Percentiles rank a stretch among this genome's conserved stretches.
Evolutionary conservation across 1,284 basidiomycete species (phyloP).

Genomic region (Austroboletus niveus): DNA sequence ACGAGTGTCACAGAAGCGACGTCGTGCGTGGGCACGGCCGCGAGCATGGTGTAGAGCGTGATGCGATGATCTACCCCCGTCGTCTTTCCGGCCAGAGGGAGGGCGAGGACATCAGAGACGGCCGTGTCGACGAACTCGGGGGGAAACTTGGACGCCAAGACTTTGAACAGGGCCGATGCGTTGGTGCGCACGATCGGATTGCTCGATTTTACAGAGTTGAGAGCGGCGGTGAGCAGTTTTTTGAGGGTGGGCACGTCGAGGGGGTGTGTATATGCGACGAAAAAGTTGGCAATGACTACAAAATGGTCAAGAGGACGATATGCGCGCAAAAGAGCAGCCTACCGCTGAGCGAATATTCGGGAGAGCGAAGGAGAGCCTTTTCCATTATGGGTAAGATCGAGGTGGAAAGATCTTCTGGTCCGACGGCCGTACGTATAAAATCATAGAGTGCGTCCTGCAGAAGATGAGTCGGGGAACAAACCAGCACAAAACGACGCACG

Average conservation of each 20-base stretch:
- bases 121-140: slow-evolving; percentile 41
- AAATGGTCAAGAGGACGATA: slow-evolving; percentile 5
- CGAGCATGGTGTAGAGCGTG: slow-evolving; percentile 77
- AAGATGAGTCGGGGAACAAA: slow-evolving; percentile 8
- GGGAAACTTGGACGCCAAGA: slow-evolving; percentile 40
- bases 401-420: slow-evolving; percentile 48
- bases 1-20: slow-evolving; percentile 54
- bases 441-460: slow-evolving; percentile 52
- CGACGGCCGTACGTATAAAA: slow-evolving; percentile 56
- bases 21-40: slow-evolving; percentile 49
- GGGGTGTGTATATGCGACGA: slow-evolving; percentile 53
- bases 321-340: slow-evolving; percentile 10
- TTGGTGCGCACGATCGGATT: slow-evolving; percentile 63
- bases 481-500: slow-evolving; percentile 35
- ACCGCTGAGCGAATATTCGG: slow-evolving; percentile 68
- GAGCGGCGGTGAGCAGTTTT: slow-evolving; percentile 61
- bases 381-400: slow-evolving; percentile 65
- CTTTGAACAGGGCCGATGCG: slow-evolving; percentile 61
- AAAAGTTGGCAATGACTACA: slow-evolving; percentile 55
- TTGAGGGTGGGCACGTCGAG: slow-evolving; percentile 56
- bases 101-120: slow-evolving; percentile 63
- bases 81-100: slow-evolving; percentile 83
- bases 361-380: slow-evolving; percentile 71
- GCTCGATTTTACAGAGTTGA: slow-evolving; percentile 77
- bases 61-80: slow-evolving; percentile 84